Evolutionary conservation across 192 early-diverging fungal species (phyloP), one percentile per base, ranked within the genome.

Genomic region (Geranomyces variabilis): DNA sequence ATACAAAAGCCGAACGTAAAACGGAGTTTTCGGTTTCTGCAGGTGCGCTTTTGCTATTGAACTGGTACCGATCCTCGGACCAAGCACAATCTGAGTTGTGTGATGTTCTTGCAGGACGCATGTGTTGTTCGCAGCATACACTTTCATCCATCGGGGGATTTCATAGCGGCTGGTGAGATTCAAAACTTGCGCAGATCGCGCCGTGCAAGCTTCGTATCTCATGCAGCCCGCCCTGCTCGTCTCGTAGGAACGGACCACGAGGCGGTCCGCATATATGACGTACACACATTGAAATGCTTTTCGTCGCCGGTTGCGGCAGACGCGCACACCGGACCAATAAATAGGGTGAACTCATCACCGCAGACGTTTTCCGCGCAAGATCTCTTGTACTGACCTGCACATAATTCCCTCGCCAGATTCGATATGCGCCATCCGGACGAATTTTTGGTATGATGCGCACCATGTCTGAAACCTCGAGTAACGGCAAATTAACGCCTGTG

Each of bases 81-180:
- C 63, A 15, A 1, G 41, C 5, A 5, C 15, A 4, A 53, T 7
- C 22, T 26, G 58, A 60, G 22, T 26, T 33, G 58, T 60, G 17
- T 17, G 17, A 41, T 46, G 36, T 28, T 60, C 31, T 12, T 4
- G 43, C 72, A 89, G 79, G 94, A 97, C 77, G 83, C 91, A 26
- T 86, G 89, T 63, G 83, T 91, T 8, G 90, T 93, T 69, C 76
- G 87, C 31, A 91, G 92, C 7, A 90, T 97, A 10, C 84, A 85
- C 6, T 98, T 98, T 80, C 96, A 98, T 79, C 96, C 96, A 14
- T 91, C 90, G 6, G 96, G 95, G 48, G 94, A 96, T 74, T 96
- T 85, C 77, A 74, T 97, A 34, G 64, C 26, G 3, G 55, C 76
- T 87, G 79, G 94, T 96, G 76, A 79, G 89, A 41, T 41, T 10